Evolutionary conservation across 805 yeast species (phyloP).

Genomic region (Metschnikowia gelsemii): DNA sequence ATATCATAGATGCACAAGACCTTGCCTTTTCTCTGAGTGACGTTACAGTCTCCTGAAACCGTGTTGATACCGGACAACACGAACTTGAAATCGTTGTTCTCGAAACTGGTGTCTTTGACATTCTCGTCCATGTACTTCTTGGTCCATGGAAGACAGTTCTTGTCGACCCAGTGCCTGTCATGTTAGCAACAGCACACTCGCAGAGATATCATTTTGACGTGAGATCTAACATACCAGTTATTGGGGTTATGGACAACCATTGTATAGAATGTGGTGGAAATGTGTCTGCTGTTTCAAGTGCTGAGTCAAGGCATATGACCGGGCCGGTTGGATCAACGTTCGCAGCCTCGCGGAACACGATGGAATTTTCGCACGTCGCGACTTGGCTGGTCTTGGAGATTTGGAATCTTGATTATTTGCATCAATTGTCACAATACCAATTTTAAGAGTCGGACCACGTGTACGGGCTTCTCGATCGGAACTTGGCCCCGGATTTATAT

Average conservation of each 20-base stretch:
- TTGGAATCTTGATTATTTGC: background rate
- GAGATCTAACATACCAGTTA: conserved; percentile 51
- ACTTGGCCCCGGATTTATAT: conserved; percentile 13
- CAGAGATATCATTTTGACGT: background rate
- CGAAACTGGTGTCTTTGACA: conserved; percentile 30
- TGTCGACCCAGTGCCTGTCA: conserved; percentile 69
- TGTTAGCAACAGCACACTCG: conserved; percentile 19
- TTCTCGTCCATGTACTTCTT: conserved; percentile 47
- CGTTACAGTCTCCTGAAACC: conserved; percentile 72
- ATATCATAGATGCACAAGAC: conserved; percentile 74
- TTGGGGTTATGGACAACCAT: conserved; percentile 74
- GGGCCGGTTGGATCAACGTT: background rate
- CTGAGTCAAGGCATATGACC: background rate
- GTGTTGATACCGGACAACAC: conserved; percentile 42
- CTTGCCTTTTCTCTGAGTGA: conserved; percentile 80
- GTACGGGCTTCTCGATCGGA: conserved; percentile 29
- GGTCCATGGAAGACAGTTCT: conserved; percentile 66
- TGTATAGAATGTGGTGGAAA: background rate
- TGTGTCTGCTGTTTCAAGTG: background rate
- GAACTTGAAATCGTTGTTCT: conserved; percentile 26
- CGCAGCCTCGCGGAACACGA: conserved; percentile 10
- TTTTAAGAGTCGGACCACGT: conserved; percentile 24
- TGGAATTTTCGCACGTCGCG: conserved; percentile 5
- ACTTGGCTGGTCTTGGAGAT: background rate
- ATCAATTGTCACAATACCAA: background rate